phyloP scores from a whole-genome alignment of 176 grass and related monocot genomes.

The Carex pumila region DNA sequence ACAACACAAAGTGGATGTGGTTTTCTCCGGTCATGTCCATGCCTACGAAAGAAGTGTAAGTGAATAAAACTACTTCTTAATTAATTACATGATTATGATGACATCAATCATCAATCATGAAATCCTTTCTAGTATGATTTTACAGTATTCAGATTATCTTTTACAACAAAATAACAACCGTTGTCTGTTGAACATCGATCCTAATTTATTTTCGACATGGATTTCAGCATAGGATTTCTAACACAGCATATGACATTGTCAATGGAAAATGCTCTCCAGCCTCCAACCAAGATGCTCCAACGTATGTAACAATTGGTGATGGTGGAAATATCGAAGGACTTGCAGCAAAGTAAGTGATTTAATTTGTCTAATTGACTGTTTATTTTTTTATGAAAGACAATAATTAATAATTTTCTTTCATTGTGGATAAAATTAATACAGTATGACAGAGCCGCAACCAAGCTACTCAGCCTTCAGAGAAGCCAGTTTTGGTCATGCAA shows the following conservation, averaged over 20 bases:
- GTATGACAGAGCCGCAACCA: conserved; percentile 77
- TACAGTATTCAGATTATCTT: not conserved
- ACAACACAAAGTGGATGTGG: conserved; percentile 76
- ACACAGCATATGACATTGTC: conserved; percentile 63
- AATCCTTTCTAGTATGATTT: not conserved
- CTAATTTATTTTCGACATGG: not conserved
- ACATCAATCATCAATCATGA: not conserved
- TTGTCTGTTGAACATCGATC: not conserved
- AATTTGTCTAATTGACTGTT: not conserved
- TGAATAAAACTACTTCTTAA: not conserved
- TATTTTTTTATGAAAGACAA: not conserved
- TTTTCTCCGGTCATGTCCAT: conserved; percentile 87
- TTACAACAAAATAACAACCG: not conserved
- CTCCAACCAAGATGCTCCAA: conserved; percentile 46
- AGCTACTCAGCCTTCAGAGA: conserved; percentile 89
- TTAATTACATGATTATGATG: not conserved
- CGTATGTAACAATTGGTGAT: conserved; percentile 82
- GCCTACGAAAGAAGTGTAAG: conserved; percentile 90
- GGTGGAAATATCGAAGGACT: conserved; percentile 88
- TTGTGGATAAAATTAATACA: conserved; percentile 17
- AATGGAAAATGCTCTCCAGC: conserved; percentile 56
- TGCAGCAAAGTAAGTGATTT: conserved; percentile 48
- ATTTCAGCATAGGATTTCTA: conserved; percentile 83
- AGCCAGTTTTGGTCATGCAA: conserved; percentile 87
- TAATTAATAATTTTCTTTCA: not conserved